Base-by-base conservation (phyloP, 1,139 yeast species). In the Trichomonascaceae sp. region DNA sequence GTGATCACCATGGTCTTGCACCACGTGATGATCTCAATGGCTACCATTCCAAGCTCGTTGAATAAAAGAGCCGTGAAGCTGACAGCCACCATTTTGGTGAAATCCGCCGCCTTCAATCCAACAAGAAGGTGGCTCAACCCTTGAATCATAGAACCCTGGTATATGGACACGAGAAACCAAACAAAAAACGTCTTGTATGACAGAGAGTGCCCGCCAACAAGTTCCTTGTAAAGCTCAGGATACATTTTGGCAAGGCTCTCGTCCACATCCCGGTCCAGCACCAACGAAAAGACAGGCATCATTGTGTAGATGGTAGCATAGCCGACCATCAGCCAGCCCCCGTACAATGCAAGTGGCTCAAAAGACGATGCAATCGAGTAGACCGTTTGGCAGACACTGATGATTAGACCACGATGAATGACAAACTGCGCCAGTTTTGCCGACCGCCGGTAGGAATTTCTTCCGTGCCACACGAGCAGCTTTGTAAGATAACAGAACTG, bases 241-340 rank as follows among this genome's bases (percentile, higher is more conserved):
- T 89, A 92, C 39, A 87, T 64, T 42, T 78, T 75, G 1, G 96
- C 93, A 43, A 89, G 69, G 36, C 77, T 79, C 53, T 87, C 96
- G 48, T 78, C 89, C 35, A 92, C 85, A 56, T 92, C 99, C 40
- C 76, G 74, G 54, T 92, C 98, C 35, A 84, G 65, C 0, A 93
- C 94, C 42, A 92, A 62, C 0, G 96, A 82, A 51, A 92, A 92
- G 2, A 92, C 98, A 0, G 99, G 99, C 33, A 92, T 89, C 99
- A 92, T 92, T 0, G 99, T 92, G 55, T 89, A 92, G 33, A 84
- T 67, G 0, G 98, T 92, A 1, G 98, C 93, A 57, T 89, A 92
- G 1, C 98, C 99, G 29, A 92, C 98, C 96, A 92, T 87, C 35
- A 92, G 65, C 78, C 93, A 89, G 3, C 99, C 99, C 54, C 87